Evolutionary conservation across 306 rosid genomes (phyloP).

Genomic region (Vigna unguiculata): DNA sequence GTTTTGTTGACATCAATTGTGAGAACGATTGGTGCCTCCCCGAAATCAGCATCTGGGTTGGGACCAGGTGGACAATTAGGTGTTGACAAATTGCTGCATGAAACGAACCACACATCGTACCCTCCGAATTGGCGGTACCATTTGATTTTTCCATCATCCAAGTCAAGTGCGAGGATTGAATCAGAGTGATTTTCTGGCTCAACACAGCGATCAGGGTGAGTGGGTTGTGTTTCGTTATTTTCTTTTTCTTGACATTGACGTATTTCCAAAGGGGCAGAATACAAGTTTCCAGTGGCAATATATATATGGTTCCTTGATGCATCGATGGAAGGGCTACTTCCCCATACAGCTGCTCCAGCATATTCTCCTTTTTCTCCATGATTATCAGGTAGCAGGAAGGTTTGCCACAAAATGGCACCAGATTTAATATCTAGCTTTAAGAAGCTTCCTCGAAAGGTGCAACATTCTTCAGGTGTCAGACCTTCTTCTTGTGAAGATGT

Average conservation of each 20-base stretch:
- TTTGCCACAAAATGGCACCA: constrained; percentile 61
- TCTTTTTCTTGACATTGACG: constrained; percentile 56
- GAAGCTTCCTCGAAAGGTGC: constrained; percentile 66
- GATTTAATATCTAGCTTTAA: constrained; percentile 47
- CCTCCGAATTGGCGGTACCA: constrained; percentile 74
- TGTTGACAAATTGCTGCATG: constrained; percentile 46
- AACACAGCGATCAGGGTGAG: constrained; percentile 54
- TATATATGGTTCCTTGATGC: constrained; percentile 49
- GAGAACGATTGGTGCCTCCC: constrained; percentile 70
- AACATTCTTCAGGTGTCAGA: constrained; percentile 44
- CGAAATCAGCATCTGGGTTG: constrained; percentile 69
- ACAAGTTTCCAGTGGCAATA: constrained; percentile 67
- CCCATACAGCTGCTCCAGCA: constrained; percentile 69
- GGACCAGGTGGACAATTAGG: constrained; percentile 68
- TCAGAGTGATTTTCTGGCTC: constrained; percentile 61
- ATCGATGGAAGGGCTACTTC: constrained; percentile 75
- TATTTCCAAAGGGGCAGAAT: constrained; percentile 52
- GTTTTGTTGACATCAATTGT: constrained; percentile 42
- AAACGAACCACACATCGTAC: constrained; percentile 63
- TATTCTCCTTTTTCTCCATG: constrained; percentile 45
- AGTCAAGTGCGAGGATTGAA: constrained; percentile 69
- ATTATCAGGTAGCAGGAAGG: constrained; percentile 63
- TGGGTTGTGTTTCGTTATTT: constrained; percentile 55
- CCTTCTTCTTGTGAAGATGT: constrained; percentile 53
- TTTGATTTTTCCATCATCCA: constrained; percentile 51